Conservation (phyloP, 345 rosid species). For the Orychophragmus violaceus region DNA sequence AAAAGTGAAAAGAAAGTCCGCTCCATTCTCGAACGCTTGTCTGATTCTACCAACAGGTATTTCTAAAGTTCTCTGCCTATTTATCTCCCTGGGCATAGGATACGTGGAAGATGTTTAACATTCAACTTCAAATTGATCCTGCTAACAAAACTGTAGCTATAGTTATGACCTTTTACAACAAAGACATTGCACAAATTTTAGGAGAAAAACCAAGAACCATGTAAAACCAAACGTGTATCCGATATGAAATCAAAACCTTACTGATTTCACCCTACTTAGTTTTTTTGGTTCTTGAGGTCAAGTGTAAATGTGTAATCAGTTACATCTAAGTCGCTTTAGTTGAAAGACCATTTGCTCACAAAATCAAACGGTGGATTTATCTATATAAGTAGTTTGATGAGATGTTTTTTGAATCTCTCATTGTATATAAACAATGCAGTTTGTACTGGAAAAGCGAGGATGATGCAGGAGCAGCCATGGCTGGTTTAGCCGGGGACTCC, state of each 20-base stretch:
- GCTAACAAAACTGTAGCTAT: not conserved
- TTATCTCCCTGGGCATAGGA: not conserved
- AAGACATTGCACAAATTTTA: not conserved
- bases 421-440: constrained; percentile 41
- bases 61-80: constrained; percentile 10
- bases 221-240: not conserved
- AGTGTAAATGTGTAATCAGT: not conserved
- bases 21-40: constrained; percentile 75
- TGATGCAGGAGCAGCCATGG: constrained; percentile 75
- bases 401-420: not conserved
- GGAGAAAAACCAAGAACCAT: not conserved
- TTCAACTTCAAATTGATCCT: not conserved
- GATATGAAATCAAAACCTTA: not conserved
- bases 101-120: not conserved
- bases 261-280: not conserved
- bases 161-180: constrained; percentile 1
- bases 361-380: not conserved
- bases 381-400: not conserved
- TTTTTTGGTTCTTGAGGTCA: not conserved
- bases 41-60: constrained; percentile 72
- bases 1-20: constrained; percentile 96
- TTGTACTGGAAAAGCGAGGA: constrained; percentile 88
- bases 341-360: not conserved
- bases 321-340: not conserved
- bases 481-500: constrained; percentile 71